phyloP scores from a whole-genome alignment of 345 rosid genomes.

The Gossypium raimondii region DNA sequence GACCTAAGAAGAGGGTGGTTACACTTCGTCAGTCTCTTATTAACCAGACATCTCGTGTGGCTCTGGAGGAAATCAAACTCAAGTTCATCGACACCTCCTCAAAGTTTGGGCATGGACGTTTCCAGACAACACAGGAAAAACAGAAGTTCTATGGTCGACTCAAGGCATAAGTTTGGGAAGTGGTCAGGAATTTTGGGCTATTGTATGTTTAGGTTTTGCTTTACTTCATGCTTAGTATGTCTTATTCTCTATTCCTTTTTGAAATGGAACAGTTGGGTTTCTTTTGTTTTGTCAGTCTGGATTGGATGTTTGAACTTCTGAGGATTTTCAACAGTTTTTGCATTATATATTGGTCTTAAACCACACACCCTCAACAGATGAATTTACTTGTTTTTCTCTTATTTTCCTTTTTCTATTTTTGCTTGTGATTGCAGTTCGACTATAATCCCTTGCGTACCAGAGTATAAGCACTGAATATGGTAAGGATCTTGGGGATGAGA shows the following conservation, averaged over 20 bases:
- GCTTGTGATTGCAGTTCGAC: no score
- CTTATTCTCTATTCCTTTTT: not conserved
- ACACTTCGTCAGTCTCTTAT: constrained; percentile 68
- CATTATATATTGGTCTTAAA: no score
- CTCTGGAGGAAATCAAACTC: constrained; percentile 60
- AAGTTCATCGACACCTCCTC: constrained; percentile 68
- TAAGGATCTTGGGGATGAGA: no score
- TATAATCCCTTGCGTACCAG: no score
- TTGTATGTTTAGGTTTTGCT: constrained; percentile 4
- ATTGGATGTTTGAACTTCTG: not conserved
- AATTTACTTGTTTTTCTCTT: no score
- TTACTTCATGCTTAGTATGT: not conserved
- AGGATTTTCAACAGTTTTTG: not conserved
- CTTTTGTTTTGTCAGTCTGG: not conserved
- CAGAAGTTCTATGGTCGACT: constrained; percentile 48
- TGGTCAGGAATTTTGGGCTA: not conserved
- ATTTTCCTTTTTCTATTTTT: no score
- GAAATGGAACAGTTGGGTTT: not conserved
- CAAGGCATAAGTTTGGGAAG: constrained; percentile 40
- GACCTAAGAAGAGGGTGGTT: constrained; percentile 90
- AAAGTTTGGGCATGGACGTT: constrained; percentile 34
- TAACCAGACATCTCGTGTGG: constrained; percentile 67
- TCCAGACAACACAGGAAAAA: constrained; percentile 70
- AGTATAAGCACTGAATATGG: no score
- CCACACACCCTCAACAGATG: no score